phyloP scores from a whole-genome alignment of 768 basidiomycete genomes.

The Boletus tylopilopsis region DNA sequence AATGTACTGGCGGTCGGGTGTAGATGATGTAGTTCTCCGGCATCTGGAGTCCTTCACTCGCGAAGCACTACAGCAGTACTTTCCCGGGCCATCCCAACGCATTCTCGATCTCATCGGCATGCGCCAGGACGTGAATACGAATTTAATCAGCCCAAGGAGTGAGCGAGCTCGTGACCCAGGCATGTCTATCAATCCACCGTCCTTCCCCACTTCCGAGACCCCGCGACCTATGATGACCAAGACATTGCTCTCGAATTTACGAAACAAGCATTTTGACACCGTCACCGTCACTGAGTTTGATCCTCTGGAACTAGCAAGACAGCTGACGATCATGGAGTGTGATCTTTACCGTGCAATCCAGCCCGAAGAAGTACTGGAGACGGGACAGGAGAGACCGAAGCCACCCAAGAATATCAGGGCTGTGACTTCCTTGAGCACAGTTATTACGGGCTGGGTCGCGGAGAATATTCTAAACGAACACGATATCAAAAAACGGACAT shows the following conservation, averaged over 20 bases:
- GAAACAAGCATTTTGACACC: constrained; percentile 57
- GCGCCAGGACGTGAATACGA: constrained; percentile 47
- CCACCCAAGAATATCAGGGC: constrained; percentile 72
- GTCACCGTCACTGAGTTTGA: constrained; percentile 90
- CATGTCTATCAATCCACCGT: constrained; percentile 65
- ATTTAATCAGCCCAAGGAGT: constrained; percentile 51
- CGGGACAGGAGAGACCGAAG: constrained; percentile 65
- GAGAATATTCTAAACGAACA: constrained; percentile 90
- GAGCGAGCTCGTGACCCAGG: constrained; percentile 73
- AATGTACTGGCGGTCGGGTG: constrained; percentile 76
- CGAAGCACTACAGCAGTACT: constrained; percentile 57
- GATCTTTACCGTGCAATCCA: constrained; percentile 81
- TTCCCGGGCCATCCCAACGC: constrained; percentile 66
- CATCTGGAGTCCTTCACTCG: constrained; percentile 57
- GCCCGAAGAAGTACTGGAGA: constrained; percentile 86
- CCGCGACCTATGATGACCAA: constrained; percentile 88
- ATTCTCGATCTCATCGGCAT: constrained; percentile 64
- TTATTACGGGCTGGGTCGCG: constrained; percentile 93
- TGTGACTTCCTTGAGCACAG: constrained; percentile 84
- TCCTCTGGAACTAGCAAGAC: constrained; percentile 85
- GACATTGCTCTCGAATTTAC: constrained; percentile 61
- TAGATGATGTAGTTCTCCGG: constrained; percentile 64
- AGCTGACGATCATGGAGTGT: constrained; percentile 92
- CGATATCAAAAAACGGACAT: constrained; percentile 80
- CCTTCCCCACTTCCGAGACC: constrained; percentile 54